Evolutionary conservation across 2,329 filamentous ascomycete genomes (phyloP).

Genomic region (Raffaelea albimanens): DNA sequence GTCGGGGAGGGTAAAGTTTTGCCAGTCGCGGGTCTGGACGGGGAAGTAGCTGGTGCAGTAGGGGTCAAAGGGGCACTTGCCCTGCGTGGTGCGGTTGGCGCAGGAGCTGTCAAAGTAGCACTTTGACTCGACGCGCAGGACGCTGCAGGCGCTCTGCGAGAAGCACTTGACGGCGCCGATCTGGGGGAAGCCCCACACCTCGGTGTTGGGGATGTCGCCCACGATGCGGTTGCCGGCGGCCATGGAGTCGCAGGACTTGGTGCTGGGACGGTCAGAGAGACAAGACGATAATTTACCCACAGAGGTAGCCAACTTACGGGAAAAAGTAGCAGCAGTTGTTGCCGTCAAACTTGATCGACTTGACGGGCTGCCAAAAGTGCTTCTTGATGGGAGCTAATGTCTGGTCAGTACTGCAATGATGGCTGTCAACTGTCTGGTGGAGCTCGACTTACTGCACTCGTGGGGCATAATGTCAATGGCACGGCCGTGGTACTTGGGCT

Average conservation of each 20-base stretch:
- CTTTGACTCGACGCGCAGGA: background rate
- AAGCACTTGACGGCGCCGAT: slow-evolving; percentile 8
- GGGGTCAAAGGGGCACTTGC: slow-evolving; percentile 5
- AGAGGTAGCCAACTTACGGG: background rate
- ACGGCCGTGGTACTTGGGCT: background rate
- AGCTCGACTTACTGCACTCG: slow-evolving; percentile 3
- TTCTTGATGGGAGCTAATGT: background rate
- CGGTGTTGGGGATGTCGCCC: slow-evolving; percentile 4
- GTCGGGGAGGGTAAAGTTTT: background rate
- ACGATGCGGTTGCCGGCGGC: slow-evolving; percentile 5
- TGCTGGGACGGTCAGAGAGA: background rate
- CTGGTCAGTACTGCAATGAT: too few species aligned
- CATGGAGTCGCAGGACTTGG: background rate
- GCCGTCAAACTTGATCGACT: slow-evolving; percentile 3
- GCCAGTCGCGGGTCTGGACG: slow-evolving; percentile 3
- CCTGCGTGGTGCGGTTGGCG: background rate
- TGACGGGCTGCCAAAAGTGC: background rate
- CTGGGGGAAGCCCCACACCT: slow-evolving; percentile 5
- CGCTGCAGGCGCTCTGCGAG: slow-evolving; percentile 2
- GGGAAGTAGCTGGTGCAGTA: slow-evolving; percentile 3
- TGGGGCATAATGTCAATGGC: background rate
- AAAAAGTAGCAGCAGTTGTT: slow-evolving; percentile 9
- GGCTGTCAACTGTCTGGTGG: too few species aligned
- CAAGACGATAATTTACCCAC: background rate
- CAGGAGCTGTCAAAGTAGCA: slow-evolving; percentile 3